These are phyloP conservation scores for Aspergillus sp. DNA, from an alignment of 2,329 filamentous ascomycete species.

Conservation along the genomic window DNA sequence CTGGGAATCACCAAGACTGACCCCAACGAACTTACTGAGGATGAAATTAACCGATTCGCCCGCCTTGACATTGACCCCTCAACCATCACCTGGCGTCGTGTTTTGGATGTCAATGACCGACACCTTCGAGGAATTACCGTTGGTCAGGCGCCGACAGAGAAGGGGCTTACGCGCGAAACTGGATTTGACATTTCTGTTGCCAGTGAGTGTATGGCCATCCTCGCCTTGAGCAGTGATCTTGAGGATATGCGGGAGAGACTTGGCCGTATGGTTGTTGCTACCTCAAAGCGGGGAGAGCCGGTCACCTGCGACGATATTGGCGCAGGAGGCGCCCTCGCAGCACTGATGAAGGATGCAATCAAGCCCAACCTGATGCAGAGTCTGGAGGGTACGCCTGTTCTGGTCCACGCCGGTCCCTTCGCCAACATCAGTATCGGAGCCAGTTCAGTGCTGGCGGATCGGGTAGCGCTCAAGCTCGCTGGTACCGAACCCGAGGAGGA, in stretches of 20 bases:
- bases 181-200: conserved; percentile 98
- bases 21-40: conserved; percentile 83
- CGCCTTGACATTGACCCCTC: conserved; percentile 93
- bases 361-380: conserved; percentile 99
- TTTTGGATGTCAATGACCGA: conserved; percentile 95
- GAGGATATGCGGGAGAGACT: conserved; percentile 89
- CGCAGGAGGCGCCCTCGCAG: conserved; percentile 85
- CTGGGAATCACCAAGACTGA: conserved; percentile 94
- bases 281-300: conserved; percentile 79
- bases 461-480: conserved; percentile 90
- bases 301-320: conserved; percentile 96
- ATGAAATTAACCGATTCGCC: conserved; percentile 87
- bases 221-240: conserved; percentile 86
- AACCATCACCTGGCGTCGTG: conserved; percentile 95
- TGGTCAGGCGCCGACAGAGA: conserved; percentile 85
- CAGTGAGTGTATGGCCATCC: conserved; percentile 96
- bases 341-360: conserved; percentile 96
- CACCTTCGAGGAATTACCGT: conserved; percentile 88
- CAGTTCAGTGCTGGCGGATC: conserved; percentile 91
- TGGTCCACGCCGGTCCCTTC: conserved; percentile 96
- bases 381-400: conserved; percentile 92
- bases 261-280: conserved; percentile 92
- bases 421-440: conserved; percentile 98
- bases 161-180: conserved; percentile 81
- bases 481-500: conserved; percentile 93